Evolutionary conservation across 176 grass and related monocot species (phyloP).

Genomic region (Rhynchospora tenuis): DNA sequence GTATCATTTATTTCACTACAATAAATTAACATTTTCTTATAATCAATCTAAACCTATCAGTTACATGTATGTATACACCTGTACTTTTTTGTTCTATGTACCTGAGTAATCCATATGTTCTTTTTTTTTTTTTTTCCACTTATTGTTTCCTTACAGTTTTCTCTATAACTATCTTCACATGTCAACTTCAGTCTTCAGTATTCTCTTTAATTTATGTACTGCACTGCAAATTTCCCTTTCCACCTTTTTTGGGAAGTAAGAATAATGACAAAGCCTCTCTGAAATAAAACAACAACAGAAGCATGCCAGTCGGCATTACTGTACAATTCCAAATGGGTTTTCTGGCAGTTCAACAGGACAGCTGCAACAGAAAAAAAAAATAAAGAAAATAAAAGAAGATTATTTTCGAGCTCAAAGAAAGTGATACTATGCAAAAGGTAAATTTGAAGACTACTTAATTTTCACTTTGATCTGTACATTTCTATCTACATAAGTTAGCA

Average conservation of each 20-base stretch:
- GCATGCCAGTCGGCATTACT: conserved; percentile 1
- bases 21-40: not conserved
- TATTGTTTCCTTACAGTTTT: conserved; percentile 8
- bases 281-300: conserved; percentile 9
- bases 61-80: conserved; percentile 10
- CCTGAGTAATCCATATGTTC: not conserved
- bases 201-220: conserved; percentile 13
- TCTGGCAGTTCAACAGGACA: conserved; percentile 27
- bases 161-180: not conserved
- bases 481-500: not conserved
- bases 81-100: conserved; percentile 9
- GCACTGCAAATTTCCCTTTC: not conserved
- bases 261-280: conserved; percentile 1
- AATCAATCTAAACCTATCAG: conserved; percentile 4
- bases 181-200: not conserved
- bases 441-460: not conserved
- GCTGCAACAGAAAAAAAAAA: conserved; percentile 13
- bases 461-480: no score
- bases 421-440: not conserved
- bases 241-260: conserved; percentile 5
- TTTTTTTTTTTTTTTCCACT: not conserved
- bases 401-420: not conserved
- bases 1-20: not conserved
- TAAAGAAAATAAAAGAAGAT: not conserved
- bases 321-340: conserved; percentile 23